These are phyloP conservation scores for Zoysia pacifica DNA, from an alignment of 176 grass and related monocot genomes.

Conservation along the genomic window DNA sequence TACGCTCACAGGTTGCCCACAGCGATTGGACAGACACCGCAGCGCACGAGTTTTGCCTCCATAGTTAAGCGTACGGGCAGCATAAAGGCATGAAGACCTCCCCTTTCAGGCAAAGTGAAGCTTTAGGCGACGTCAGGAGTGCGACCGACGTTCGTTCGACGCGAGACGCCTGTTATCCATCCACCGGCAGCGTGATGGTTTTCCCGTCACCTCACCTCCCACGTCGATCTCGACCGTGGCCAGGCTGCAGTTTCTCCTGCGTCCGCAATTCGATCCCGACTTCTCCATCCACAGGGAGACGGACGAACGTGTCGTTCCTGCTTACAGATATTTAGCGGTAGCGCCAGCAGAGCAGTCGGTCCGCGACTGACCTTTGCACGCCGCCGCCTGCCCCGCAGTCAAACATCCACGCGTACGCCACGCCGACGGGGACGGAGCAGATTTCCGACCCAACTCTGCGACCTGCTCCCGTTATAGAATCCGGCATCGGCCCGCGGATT, in stretches of 20 bases:
- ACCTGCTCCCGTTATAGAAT: neutral
- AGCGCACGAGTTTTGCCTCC: neutral
- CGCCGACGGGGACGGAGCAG: neutral
- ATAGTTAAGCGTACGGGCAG: neutral
- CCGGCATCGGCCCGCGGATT: neutral
- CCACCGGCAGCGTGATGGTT: neutral
- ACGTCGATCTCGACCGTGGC: too few species aligned
- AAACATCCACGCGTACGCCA: neutral
- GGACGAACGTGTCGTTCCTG: too few species aligned
- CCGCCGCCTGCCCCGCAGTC: neutral
- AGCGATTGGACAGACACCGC: neutral
- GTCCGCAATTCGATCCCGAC: neutral
- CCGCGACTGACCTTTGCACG: neutral
- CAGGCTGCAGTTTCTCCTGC: too few species aligned
- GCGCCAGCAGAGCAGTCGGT: neutral
- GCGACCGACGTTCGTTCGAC: neutral
- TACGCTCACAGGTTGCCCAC: conserved; percentile 8
- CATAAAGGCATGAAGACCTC: neutral
- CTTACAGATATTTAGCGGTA: too few species aligned
- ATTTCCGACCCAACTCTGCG: conserved; percentile 17
- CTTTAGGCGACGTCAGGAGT: neutral
- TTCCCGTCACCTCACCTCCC: neutral
- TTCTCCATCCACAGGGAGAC: neutral
- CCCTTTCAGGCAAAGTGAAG: conserved; percentile 2
- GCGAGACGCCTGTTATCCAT: too few species aligned